Base-by-base conservation (phyloP, 2,329 filamentous ascomycete genomes). In the Sclerotinia spermophila region DNA sequence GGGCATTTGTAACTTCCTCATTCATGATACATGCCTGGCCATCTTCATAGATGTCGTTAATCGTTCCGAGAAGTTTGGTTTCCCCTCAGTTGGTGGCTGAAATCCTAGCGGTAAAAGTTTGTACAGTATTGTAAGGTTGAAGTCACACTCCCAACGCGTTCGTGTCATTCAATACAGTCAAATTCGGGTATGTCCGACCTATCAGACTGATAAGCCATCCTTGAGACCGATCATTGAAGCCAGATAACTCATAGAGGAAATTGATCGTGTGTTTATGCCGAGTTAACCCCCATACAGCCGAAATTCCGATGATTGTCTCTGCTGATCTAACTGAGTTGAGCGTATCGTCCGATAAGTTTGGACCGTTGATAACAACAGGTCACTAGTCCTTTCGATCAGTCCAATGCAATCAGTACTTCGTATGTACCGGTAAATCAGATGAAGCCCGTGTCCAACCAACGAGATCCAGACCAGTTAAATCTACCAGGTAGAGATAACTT, bases 131-230 rank as follows among this genome's bases (percentile, higher is more conserved):
- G 33, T 24, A 19, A 38, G 55, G 55, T 38, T 58, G 13, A 58
- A 17, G 48, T 51, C 48, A n/a, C 48, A 53, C 48, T 53, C 13
- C n/a, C 7, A n/a, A 51, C 61, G 21, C 61, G 30, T 64, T 64
- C 61, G 19, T 51, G 30, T 51, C 30, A 38, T 51, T 35, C 44
- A 45, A 64, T 51, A 38, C 21, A 64, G 61, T 64, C 44, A 42
- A 24, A 60, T 42, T 42, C 58, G 58, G 58, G 7, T 35, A 60
- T 42, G 58, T 60, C 58, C 58, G 58, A 30, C 24, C 35, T 42
- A 60, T 27, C 58, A 60, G 21, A 13, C 58, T 60, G 58, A 60
- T 60, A 67, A 68, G 45, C 27, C 42, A 60, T 60, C 68, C 61
- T 21, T 17, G 61, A 51, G 61, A 38, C 61, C 17, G 53, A 61